Evolutionary conservation across 2,329 filamentous ascomycete species (phyloP).

Genomic region (Trichoderma guizhouense): DNA sequence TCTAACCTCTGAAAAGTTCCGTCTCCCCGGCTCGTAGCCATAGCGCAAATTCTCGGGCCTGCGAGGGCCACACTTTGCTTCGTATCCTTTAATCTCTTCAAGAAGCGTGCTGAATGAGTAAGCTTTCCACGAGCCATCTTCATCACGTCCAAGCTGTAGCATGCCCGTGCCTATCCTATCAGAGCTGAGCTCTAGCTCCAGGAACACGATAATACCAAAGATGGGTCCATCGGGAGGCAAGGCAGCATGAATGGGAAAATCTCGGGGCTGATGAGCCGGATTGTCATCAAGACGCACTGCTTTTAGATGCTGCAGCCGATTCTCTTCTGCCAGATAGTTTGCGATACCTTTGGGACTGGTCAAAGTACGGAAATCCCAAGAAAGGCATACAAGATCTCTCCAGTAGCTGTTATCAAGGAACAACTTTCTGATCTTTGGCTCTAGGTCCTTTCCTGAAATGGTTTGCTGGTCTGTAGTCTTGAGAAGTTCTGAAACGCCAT

Average conservation of each 20-base stretch:
- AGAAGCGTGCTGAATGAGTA: neutral
- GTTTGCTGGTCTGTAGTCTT: neutral
- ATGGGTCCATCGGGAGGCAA: neutral
- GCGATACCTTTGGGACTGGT: neutral
- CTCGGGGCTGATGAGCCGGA: neutral
- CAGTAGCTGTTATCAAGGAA: neutral
- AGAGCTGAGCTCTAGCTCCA: neutral
- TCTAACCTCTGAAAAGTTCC: neutral
- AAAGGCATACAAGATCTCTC: neutral
- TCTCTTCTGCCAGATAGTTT: neutral
- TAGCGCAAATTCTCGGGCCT: neutral
- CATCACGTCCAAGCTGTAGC: neutral
- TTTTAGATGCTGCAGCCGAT: neutral
- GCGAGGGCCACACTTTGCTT: neutral
- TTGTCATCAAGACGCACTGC: neutral
- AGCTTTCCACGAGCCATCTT: neutral
- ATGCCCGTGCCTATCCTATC: neutral
- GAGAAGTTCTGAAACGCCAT: neutral
- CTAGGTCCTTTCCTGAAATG: neutral
- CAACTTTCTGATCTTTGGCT: neutral
- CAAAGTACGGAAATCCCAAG: neutral
- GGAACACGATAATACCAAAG: neutral
- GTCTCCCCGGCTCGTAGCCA: neutral
- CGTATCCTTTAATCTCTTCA: neutral
- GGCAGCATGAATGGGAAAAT: neutral